phyloP scores from a whole-genome alignment of 768 basidiomycete species.

The Strobilomyces dryophilus region DNA sequence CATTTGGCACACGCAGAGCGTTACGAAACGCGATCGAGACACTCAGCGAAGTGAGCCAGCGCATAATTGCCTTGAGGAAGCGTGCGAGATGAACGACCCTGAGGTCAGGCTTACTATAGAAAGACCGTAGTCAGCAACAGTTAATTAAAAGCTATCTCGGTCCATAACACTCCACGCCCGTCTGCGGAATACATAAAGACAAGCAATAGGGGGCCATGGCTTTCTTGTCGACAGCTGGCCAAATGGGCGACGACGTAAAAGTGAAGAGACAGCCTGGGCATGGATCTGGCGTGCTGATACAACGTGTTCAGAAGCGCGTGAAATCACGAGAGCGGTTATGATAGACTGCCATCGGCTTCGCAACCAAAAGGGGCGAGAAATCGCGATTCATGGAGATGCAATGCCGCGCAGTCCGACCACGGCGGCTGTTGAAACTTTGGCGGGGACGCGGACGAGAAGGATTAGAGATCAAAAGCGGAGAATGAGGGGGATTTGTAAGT shows the following conservation, averaged over 20 bases:
- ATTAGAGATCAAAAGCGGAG: slow-evolving; percentile 9
- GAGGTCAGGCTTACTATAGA: slow-evolving; percentile 18
- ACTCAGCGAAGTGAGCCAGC: slow-evolving; percentile 36
- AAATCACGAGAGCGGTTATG: slow-evolving; percentile 31
- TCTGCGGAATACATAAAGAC: slow-evolving; percentile 36
- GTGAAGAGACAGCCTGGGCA: slow-evolving; percentile 27
- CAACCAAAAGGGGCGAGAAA: slow-evolving; percentile 21
- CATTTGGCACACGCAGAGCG: slow-evolving; percentile 26
- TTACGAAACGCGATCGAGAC: slow-evolving; percentile 32
- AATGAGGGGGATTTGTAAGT: slow-evolving; percentile 12
- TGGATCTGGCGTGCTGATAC: slow-evolving; percentile 33
- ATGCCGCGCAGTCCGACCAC: slow-evolving; percentile 15
- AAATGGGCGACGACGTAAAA: slow-evolving; percentile 30
- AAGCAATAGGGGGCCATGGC: slow-evolving; percentile 30
- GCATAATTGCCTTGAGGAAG: slow-evolving; percentile 35
- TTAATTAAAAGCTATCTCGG: slow-evolving; percentile 34
- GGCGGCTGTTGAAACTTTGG: slow-evolving; percentile 10
- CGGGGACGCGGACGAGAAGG: slow-evolving; percentile 2
- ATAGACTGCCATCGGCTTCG: slow-evolving; percentile 31
- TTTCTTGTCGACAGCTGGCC: slow-evolving; percentile 18
- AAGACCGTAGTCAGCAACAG: slow-evolving; percentile 22
- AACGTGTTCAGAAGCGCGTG: slow-evolving; percentile 35
- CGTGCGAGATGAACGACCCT: slow-evolving; percentile 29
- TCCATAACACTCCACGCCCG: slow-evolving; percentile 30
- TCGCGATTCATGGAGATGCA: slow-evolving; percentile 18